phyloP scores from a whole-genome alignment of 306 rosid genomes.

The Trifolium subterraneum region DNA sequence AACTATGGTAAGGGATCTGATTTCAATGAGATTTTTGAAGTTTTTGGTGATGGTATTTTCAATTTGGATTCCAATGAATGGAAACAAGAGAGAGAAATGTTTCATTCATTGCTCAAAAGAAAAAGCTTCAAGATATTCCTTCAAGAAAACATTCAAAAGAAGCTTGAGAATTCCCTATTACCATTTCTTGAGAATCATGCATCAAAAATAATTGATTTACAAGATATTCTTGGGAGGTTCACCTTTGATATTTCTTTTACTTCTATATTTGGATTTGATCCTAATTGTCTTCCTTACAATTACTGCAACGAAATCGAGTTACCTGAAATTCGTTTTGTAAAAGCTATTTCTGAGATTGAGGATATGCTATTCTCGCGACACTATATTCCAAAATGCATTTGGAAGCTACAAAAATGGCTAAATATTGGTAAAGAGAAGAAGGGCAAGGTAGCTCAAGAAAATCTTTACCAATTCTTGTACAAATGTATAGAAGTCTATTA shows the following conservation, averaged over 20 bases:
- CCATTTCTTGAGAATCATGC: neutral
- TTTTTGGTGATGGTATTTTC: neutral
- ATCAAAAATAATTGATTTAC: neutral
- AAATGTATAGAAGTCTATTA: neutral
- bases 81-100: neutral
- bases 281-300: neutral
- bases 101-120: neutral
- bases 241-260: neutral
- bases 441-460: neutral
- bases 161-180: neutral
- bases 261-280: neutral
- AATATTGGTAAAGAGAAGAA: neutral
- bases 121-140: neutral
- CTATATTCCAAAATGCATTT: neutral
- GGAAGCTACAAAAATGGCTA: constrained; percentile 10
- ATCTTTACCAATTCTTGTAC: neutral
- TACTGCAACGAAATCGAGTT: neutral
- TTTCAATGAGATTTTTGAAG: neutral
- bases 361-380: neutral
- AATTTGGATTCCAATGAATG: constrained; percentile 1
- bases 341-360: neutral
- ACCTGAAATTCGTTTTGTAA: neutral
- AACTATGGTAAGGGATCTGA: neutral
- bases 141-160: neutral
- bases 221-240: neutral